A percentile compares a stretch with the other conserved stretches of the same genome.
phyloP scores from a whole-genome alignment of 75 land plant genomes.

The Pinus taeda region DNA sequence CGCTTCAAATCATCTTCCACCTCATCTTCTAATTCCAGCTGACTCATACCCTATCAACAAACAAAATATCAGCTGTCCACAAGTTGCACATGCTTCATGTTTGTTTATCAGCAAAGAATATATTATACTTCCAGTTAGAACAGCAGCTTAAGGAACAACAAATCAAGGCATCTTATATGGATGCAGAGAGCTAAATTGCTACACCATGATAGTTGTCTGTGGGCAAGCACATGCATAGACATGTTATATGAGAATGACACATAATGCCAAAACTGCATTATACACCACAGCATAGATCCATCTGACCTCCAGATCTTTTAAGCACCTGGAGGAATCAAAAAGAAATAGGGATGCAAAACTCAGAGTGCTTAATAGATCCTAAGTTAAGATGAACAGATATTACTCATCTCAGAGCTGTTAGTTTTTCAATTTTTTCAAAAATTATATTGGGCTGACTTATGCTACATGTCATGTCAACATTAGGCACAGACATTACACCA shows the following conservation, averaged over 20 bases:
- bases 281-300: too few relatives aligned
- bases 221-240: background rate
- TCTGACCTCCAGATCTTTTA: too few relatives aligned
- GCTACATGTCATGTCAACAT: too few relatives aligned
- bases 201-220: background rate
- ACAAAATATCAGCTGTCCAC: background rate
- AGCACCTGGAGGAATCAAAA: too few relatives aligned
- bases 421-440: too few relatives aligned
- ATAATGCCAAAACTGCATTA: too few relatives aligned
- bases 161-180: background rate
- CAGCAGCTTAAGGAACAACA: background rate
- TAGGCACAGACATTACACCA: too few relatives aligned
- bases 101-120: background rate
- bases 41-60: slow-evolving; percentile 85
- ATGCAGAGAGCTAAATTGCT: background rate
- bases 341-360: too few relatives aligned
- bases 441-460: too few relatives aligned
- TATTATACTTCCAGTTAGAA: background rate
- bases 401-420: too few relatives aligned
- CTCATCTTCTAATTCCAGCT: slow-evolving; percentile 91
- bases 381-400: too few relatives aligned
- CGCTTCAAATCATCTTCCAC: slow-evolving; percentile 95
- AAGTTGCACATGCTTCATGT: background rate
- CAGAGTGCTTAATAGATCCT: too few relatives aligned
- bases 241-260: background rate